Evolutionary conservation across 805 yeast genomes (phyloP).

Genomic region (Teunomyces funiuensis): DNA sequence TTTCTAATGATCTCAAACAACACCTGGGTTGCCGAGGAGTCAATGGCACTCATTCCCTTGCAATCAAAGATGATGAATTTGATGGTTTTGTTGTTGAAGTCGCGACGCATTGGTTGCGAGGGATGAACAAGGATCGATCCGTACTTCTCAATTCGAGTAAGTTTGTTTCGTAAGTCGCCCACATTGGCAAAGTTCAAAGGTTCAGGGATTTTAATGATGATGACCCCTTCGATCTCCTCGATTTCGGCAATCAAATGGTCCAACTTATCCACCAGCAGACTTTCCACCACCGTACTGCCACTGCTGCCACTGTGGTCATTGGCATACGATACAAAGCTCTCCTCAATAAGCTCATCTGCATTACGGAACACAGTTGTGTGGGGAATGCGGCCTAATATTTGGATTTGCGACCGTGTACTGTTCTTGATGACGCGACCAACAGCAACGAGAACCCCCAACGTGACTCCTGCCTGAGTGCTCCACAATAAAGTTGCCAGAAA

Average conservation of each 20-base stretch:
- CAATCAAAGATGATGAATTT: slow-evolving; percentile 70
- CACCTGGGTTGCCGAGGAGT: slow-evolving; percentile 77
- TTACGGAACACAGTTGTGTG: slow-evolving; percentile 59
- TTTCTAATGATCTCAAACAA: slow-evolving; percentile 57
- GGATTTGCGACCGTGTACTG: slow-evolving; percentile 44
- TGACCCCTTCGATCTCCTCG: slow-evolving; percentile 63
- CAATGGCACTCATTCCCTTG: slow-evolving; percentile 78
- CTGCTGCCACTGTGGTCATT: background rate
- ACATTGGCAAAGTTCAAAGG: slow-evolving; percentile 87
- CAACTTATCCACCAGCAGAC: slow-evolving; percentile 6
- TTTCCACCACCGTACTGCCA: too few species aligned
- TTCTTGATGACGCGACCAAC: slow-evolving; percentile 36
- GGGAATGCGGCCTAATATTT: slow-evolving; percentile 44
- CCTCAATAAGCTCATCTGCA: slow-evolving; percentile 61
- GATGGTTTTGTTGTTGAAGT: slow-evolving; percentile 38
- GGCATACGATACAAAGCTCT: slow-evolving; percentile 21
- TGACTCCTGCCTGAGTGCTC: slow-evolving; percentile 40
- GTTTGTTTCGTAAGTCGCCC: slow-evolving; percentile 66
- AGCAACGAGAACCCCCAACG: slow-evolving; percentile 35
- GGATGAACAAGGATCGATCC: slow-evolving; percentile 80
- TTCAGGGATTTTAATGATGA: slow-evolving; percentile 81
- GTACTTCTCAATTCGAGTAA: slow-evolving; percentile 69
- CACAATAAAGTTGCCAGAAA: slow-evolving; percentile 31
- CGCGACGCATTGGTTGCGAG: slow-evolving; percentile 56
- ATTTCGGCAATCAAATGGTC: slow-evolving; percentile 26